Conservation (phyloP, 75 land plant species). For the Azolla pinnata region DNA sequence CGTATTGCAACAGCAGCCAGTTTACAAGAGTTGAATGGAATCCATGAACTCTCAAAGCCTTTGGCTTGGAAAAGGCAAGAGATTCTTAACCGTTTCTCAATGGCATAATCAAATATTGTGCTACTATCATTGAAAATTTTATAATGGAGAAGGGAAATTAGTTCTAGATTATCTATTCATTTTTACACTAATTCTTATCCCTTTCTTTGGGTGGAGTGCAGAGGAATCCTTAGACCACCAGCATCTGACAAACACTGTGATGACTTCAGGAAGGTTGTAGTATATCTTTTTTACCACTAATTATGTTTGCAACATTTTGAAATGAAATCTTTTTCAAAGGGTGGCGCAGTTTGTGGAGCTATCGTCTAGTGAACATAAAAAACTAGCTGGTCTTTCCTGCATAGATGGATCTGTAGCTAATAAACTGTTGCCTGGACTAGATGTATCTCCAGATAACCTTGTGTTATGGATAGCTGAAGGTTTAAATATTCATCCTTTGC, state of each 20-base stretch:
- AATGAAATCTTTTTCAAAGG: not conserved
- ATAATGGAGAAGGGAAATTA: not conserved
- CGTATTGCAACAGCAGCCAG: constrained; percentile 53
- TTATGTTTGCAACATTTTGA: not conserved
- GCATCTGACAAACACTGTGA: constrained; percentile 39
- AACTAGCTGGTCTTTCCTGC: constrained; percentile 13
- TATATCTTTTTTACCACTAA: not conserved
- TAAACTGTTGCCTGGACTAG: constrained; percentile 50
- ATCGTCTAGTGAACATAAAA: not conserved
- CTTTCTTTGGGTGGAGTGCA: too few relatives aligned
- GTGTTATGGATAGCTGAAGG: constrained; percentile 79
- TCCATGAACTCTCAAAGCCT: not conserved
- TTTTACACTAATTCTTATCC: too few relatives aligned
- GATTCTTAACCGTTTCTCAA: not conserved
- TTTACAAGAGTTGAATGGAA: too few relatives aligned
- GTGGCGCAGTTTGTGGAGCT: constrained; percentile 3
- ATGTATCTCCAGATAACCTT: constrained; percentile 30
- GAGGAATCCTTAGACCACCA: constrained; percentile 80
- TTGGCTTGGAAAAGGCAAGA: constrained; percentile 44
- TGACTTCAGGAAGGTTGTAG: constrained; percentile 22
- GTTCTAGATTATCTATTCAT: too few relatives aligned
- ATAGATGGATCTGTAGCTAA: constrained; percentile 40
- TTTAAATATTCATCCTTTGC: constrained; percentile 63
- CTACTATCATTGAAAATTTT: not conserved
- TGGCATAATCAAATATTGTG: not conserved